Evolutionary conservation across 2,329 filamentous ascomycete species (phyloP).

Genomic region (Didymella pinodella): DNA sequence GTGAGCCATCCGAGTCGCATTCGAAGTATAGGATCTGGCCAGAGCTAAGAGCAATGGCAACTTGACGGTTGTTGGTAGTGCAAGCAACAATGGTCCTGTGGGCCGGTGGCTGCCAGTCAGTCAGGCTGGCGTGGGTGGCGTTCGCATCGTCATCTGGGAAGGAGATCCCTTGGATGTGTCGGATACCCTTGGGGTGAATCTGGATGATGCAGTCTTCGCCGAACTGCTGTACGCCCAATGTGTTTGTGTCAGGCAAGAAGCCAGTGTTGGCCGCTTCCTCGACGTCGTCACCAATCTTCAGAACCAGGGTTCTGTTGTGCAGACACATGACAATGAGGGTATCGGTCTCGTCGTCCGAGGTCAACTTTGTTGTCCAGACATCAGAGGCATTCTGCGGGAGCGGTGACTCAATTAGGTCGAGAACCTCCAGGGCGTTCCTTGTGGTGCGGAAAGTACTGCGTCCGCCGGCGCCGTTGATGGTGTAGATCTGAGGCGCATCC

Average conservation of each 20-base stretch:
- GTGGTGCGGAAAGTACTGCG: constrained; percentile 89
- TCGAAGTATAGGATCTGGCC: constrained; percentile 99
- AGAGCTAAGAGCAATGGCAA: constrained; percentile 91
- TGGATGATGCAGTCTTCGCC: constrained; percentile 93
- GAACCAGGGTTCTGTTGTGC: constrained; percentile 84
- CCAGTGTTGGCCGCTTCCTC: constrained; percentile 95
- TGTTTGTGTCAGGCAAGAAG: constrained; percentile 87
- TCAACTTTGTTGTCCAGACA: constrained; percentile 95
- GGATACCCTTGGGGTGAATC: constrained; percentile 94
- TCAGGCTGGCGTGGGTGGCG: constrained; percentile 67
- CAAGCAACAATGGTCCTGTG: constrained; percentile 96
- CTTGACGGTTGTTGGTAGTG: constrained; percentile 90
- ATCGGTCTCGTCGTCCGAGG: constrained; percentile 82
- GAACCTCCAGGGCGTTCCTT: constrained; percentile 90
- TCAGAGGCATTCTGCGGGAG: constrained; percentile 86
- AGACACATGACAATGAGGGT: constrained; percentile 96
- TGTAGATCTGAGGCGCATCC: constrained; percentile 96
- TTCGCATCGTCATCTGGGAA: constrained; percentile 37
- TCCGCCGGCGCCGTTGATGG: constrained; percentile 86
- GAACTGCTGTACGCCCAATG: constrained; percentile 90
- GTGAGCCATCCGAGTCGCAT: constrained; percentile 87
- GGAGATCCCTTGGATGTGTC: constrained; percentile 77
- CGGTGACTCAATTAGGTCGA: constrained; percentile 94
- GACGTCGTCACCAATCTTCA: constrained; percentile 96
- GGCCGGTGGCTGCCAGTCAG: constrained; percentile 92